Evolutionary conservation across 2,329 filamentous ascomycete genomes (phyloP).

Genomic region (Trichoderma endophyticum): DNA sequence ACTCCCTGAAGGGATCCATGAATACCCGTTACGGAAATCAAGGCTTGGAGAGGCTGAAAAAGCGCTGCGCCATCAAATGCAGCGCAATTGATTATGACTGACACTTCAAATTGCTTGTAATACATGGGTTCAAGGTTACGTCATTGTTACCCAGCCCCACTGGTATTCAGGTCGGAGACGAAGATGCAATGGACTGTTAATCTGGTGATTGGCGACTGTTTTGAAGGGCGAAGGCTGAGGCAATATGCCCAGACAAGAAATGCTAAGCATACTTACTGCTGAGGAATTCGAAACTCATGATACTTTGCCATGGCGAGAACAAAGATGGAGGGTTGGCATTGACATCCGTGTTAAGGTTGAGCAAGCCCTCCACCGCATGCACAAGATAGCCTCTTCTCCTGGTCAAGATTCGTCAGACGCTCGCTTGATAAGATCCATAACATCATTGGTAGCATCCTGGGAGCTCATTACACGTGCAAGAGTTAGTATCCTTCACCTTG

Average conservation of each 20-base stretch:
- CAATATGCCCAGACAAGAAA: background rate
- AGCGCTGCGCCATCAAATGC: background rate
- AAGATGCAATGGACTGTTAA: background rate
- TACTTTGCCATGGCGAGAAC: background rate
- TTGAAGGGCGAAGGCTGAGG: background rate
- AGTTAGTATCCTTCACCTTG: background rate
- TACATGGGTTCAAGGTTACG: background rate
- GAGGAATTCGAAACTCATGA: background rate
- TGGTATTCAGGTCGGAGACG: background rate
- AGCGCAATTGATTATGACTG: background rate
- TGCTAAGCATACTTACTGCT: background rate
- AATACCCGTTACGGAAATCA: background rate
- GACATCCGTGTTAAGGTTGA: background rate
- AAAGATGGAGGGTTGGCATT: background rate
- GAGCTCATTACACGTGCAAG: background rate
- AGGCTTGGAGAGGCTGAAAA: background rate
- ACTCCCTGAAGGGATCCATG: background rate
- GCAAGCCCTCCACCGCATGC: background rate
- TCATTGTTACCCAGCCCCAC: constrained; percentile 4
- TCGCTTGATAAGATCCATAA: background rate
- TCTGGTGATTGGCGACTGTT: background rate
- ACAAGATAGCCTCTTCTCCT: background rate
- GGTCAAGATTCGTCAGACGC: background rate
- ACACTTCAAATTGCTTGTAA: background rate
- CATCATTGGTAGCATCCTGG: background rate